A percentile compares a stretch with the other conserved stretches of the same genome.
These are phyloP conservation scores for Allantophomopsis lycopodina DNA, from an alignment of 2,329 filamentous ascomycete genomes.

Conservation along the genomic window DNA sequence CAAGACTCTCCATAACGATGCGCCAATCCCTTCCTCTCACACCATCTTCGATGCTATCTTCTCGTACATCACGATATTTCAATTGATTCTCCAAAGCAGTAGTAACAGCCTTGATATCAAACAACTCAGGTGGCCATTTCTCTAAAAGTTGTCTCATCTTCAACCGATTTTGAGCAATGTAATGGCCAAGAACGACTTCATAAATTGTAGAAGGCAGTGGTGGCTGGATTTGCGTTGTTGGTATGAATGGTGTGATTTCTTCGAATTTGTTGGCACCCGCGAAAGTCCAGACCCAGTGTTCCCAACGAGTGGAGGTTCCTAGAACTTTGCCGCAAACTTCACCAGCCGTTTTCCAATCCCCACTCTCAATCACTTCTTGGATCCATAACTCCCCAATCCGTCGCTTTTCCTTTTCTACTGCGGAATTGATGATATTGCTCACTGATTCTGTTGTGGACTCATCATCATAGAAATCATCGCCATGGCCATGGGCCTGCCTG, in stretches of 20 bases:
- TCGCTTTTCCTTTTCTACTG: conserved; percentile 74
- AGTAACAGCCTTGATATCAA: conserved; percentile 64
- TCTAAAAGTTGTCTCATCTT: conserved; percentile 70
- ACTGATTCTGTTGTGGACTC: conserved; percentile 49
- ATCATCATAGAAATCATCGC: conserved; percentile 65
- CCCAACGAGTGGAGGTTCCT: conserved; percentile 69
- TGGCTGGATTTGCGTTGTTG: conserved; percentile 61
- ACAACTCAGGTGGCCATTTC: conserved; percentile 72
- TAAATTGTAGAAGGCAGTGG: conserved; percentile 73
- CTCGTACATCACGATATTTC: conserved; percentile 57
- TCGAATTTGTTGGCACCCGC: conserved; percentile 76
- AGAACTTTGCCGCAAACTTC: conserved; percentile 74
- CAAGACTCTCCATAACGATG: conserved; percentile 76
- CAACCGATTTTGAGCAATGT: conserved; percentile 64
- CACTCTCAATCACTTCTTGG: conserved; percentile 62
- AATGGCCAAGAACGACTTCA: conserved; percentile 79
- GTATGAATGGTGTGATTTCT: conserved; percentile 77
- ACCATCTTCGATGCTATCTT: conserved; percentile 64
- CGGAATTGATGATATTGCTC: conserved; percentile 43
- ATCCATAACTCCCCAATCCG: conserved; percentile 91
- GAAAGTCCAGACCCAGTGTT: conserved; percentile 92
- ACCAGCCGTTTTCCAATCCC: conserved; percentile 68
- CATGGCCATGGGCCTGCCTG: conserved; percentile 9
- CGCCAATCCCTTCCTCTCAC: conserved; percentile 71
- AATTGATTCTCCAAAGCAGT: conserved; percentile 73